Base-by-base conservation (phyloP, 1,284 basidiomycete genomes). In the Cerioporus squamosus region DNA sequence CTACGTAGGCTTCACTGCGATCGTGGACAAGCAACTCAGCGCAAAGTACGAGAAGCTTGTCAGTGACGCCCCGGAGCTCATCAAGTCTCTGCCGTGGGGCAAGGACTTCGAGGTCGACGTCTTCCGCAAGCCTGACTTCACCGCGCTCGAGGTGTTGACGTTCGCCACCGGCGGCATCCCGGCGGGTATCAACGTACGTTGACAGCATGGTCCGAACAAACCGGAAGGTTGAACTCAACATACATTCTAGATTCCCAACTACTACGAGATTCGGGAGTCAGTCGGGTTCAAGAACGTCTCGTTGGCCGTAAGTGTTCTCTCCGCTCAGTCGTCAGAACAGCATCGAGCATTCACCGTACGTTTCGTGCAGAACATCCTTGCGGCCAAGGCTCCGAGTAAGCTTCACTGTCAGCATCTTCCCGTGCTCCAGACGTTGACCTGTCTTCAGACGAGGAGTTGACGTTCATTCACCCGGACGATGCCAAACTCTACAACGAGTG, bases 91-190 rank as follows among this genome's bases (percentile, higher is more conserved):
- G 24, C 93, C 93, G 0, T 95, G 93, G 93, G 92, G 92, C 3
- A 75, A 82, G 62, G 83, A 87, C 67, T 95, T 89, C 62, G 93
- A 95, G 70, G 91, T 93, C 29, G 89, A 93, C 60, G 78, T 84
- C 1, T 95, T 95, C 80, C 81, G 84, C 59, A 91, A 91, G 70
- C 93, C 93, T 2, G 93, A 94, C 69, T 95, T 95, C 69, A 94
- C 93, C 0, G 90, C 90, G 5, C 75, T 93, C 59, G 88, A 93
- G 67, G 84, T 93, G 39, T 79, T 92, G 44, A 83, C 83, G n/a
- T 93, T 94, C 67, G 87, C 90, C 15, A 93, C 90, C 4, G 90
- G 88, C 67, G 88, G 91, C 33, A 93, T 94, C 57, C 93, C 92
- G 24, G 88, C 83, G 66, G 92, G 92, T 55, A 94, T 94, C 59